phyloP scores from a whole-genome alignment of 1,139 yeast species.

The Hemisphaericaspora xylofermentans region DNA sequence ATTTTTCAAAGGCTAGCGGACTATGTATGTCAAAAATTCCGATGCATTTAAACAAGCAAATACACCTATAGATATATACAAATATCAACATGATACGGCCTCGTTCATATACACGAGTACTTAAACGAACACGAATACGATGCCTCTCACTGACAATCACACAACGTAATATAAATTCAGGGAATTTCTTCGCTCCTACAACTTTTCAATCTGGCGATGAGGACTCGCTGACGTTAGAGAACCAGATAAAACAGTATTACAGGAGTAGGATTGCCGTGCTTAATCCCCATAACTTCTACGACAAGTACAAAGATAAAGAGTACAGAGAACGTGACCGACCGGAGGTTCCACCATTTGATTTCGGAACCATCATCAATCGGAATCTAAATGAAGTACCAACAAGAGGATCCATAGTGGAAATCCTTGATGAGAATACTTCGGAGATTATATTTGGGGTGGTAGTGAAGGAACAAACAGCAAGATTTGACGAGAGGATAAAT shows the following conservation, averaged over 20 bases:
- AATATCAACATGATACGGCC: background rate
- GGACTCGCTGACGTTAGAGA: background rate
- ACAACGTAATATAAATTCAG: background rate
- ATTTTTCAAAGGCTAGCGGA: no score
- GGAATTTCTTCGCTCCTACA: background rate
- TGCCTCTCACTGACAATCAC: background rate
- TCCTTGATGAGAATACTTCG: slow-evolving; percentile 28
- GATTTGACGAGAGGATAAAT: slow-evolving; percentile 35
- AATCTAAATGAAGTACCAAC: slow-evolving; percentile 23
- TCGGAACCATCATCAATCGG: slow-evolving; percentile 17
- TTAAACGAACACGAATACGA: background rate
- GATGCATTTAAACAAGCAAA: no score
- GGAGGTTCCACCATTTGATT: slow-evolving; percentile 3
- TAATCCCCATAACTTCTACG: slow-evolving; percentile 2
- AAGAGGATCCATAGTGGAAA: slow-evolving; percentile 39
- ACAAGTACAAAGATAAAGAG: background rate
- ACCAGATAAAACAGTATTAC: slow-evolving; percentile 1
- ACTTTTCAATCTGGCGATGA: background rate
- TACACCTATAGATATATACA: no score
- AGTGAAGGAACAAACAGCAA: slow-evolving; percentile 26
- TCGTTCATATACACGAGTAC: background rate
- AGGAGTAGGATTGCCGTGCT: background rate
- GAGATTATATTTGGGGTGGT: slow-evolving; percentile 35
- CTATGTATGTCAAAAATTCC: no score
- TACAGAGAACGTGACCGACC: background rate